Base-by-base conservation (phyloP, 2,329 filamentous ascomycete genomes). In the Penicillium hesseltinei region DNA sequence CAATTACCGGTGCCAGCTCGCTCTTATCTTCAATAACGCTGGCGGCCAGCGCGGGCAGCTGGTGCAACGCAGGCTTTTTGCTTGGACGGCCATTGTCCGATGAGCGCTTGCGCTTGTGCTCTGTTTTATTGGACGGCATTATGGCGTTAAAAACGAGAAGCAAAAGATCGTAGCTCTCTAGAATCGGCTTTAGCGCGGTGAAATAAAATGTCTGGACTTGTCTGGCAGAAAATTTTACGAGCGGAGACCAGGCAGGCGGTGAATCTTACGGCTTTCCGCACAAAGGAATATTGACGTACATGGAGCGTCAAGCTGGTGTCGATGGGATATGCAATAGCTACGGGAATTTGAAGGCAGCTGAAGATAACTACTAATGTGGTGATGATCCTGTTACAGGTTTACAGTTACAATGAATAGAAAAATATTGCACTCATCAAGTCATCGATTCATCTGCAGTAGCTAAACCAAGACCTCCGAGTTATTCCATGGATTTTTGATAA, bases 51-150 rank as follows among this genome's bases (percentile, higher is more conserved):
- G 75, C 71, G 31, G 75, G 69, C 27, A 74, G 66, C 27, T 71
- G 67, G 52, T 71, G 70, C 52, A 74, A 69, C 10, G 79, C 77
- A 7, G 75, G 63, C 70, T 81, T 83, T 64, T 83, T 83, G 66
- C 71, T 79, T 2, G 80, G 75, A 21, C 73, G 71, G 10, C 76
- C 77, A 42, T 71, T 73, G 49, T 78, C 76, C 5, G 76, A 76
- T 50, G 71, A 70, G 56, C 80, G 74, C 72, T 83, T 83, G 63
- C 81, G 75, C 74, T 83, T 83, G 67, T 80, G 82, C 50, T 80
- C 77, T 36, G 66, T 58, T 51, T 72, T 72, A 29, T 68, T 62
- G 17, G 65, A 68, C 23, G 69, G 66, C 74, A 76, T 76, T 51
- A 31, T 68, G 56, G 43, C 17, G 36, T 40, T 17, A 53, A 10